Conservation (phyloP, 2,329 filamentous ascomycete genomes). For the Claviceps maximensis region DNA sequence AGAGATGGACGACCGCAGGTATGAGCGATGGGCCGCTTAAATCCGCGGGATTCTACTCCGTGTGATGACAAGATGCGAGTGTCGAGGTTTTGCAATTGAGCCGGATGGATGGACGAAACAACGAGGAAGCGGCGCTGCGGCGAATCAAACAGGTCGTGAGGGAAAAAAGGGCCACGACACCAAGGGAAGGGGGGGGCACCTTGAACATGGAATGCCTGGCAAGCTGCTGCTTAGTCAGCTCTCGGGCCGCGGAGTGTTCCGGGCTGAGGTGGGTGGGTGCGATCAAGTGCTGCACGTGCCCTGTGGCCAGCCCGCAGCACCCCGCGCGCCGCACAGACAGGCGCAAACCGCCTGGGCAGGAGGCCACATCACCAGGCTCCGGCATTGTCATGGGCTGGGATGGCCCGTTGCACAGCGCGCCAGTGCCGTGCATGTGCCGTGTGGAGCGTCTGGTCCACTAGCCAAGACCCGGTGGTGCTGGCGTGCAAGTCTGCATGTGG, state of each 20-base stretch:
- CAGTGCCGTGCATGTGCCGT: no score
- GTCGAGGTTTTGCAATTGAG: neutral
- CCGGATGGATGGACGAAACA: neutral
- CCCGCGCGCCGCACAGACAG: no score
- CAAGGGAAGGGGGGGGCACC: neutral
- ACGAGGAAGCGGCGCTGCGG: neutral
- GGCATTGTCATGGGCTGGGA: no score
- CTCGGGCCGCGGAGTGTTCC: neutral
- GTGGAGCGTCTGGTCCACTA: no score
- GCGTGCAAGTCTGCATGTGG: no score
- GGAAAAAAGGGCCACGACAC: neutral
- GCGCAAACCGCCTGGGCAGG: no score
- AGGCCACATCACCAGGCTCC: no score
- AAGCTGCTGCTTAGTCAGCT: neutral
- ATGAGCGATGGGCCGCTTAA: neutral
- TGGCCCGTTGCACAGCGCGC: no score
- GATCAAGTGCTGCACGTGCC: no score
- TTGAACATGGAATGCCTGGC: neutral
- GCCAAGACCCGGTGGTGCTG: no score
- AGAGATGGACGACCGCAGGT: neutral
- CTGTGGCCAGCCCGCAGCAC: no score
- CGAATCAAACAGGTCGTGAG: neutral
- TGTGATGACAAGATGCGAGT: neutral
- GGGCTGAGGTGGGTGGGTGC: no score
- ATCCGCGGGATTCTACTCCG: neutral